Evolutionary conservation across 2,329 filamentous ascomycete genomes (phyloP), one percentile per base, ranked within the genome.

Genomic region (Xylariales sp.): DNA sequence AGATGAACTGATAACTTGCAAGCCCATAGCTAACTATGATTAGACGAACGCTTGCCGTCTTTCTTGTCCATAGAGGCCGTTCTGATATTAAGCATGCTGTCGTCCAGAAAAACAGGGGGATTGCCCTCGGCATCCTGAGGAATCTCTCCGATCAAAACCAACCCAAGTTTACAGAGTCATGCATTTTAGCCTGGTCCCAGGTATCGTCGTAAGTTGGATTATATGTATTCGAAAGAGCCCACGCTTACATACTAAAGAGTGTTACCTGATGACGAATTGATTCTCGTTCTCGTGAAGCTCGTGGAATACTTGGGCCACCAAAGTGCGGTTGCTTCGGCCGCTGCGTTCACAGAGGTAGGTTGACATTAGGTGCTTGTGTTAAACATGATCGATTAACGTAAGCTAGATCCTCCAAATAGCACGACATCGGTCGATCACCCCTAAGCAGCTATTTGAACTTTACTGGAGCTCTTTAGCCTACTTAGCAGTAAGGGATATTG

Each of bases 391-490:
- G 61, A 18, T 9, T 60, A 10, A 58, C 59, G 62, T 45, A 69
- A 28, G 23, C 2, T 43, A 82, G 80, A 82, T 97, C 46, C 84
- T 91, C 23, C 90, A 89, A 68, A 84, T 98, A 56, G 91, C 94
- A 1, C 86, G 90, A 59, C 82, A 85, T 55, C 86, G 89, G 48
- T 83, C 85, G 3, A 83, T 88, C 45, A 90, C 88, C 1, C 86
- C 90, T 1, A 85, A 86, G 34, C 88, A 89, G 16, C 82, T 99
- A 0, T 90, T 98, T 64, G 89, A 90, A 63, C 94, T 95, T 0
- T 98, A 94, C 78, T 98, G 95, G 94, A 89, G 89, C 71, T 95
- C 88, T 36, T 84, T 99, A 52, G 94, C 93, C 0, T 91, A 95
- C 67, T 87, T 90, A 57, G 90, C 93, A 1, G 91, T 96, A 34